Base-by-base conservation (phyloP, 2,329 filamentous ascomycete genomes). In the Knufia petricola region DNA sequence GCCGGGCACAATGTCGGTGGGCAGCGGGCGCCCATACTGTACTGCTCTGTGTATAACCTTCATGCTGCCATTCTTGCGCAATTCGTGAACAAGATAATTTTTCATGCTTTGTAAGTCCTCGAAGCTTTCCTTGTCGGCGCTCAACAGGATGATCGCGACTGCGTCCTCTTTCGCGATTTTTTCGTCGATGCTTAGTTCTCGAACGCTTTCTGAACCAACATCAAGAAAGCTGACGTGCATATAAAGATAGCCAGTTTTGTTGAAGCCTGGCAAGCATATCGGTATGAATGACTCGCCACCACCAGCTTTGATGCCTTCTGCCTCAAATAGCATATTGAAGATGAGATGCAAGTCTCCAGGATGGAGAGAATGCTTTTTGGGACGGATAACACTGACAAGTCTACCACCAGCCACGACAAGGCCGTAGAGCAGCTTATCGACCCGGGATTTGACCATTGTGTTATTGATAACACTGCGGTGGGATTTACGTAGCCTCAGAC, bases 321-420 rank as follows among this genome's bases (percentile, higher is more conserved):
- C 92, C 68, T 94, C 89, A 60, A 98, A 98, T 1, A 98, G 79
- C 94, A 98, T 98, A 63, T 96, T 96, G 74, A 98, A 98, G 52
- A 98, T 89, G 39, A 98, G 77, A 61, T 95, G 90, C 20, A 98
- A 74, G 63, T 98, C 92, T 54, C 89, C 90, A 0, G 94, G 92
- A 59, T 98, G 94, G 2, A 98, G 74, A 0, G 89, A 95, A 65
- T 98, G 92, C 50, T 92, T 87, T 58, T 94, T 89, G 4, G 94
- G 94, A 31, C 92, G 77, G 13, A 96, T 85, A 31, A 98, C 94
- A 62, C 89, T 95, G 55, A 98, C 92, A 4, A 98, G 81, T 60
- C 85, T 84, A 3, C 89, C 90, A 10, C 89, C 88, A 3, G 92
- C 92, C 13, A 95, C 90, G 52, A 98, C 83, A 10, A 98, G 76